These are phyloP conservation scores for Annulohypoxylon maeteangense DNA, from an alignment of 495 filamentous ascomycete genomes.

Conservation along the genomic window DNA sequence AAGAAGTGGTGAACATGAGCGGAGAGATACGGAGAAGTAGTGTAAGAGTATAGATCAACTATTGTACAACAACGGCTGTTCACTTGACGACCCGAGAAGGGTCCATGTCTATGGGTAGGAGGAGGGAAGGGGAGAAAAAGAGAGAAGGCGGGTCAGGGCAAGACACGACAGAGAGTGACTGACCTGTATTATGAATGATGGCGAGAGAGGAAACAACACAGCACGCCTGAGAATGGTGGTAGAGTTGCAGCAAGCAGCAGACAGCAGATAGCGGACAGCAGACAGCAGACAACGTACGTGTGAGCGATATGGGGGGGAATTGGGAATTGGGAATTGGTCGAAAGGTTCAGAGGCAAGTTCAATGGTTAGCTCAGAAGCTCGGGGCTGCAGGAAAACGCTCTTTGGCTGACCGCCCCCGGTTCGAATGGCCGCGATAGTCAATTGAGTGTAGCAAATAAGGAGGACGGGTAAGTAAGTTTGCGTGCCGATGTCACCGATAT, in stretches of 20 bases:
- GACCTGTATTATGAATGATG: slow-evolving; percentile 54
- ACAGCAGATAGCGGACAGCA: neutral
- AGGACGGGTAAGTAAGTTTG: slow-evolving; percentile 41
- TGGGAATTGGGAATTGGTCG: slow-evolving; percentile 45
- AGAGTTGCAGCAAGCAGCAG: slow-evolving; percentile 41
- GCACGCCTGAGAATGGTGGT: slow-evolving; percentile 39
- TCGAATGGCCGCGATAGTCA: slow-evolving; percentile 48
- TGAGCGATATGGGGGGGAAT: slow-evolving; percentile 49
- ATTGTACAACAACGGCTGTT: slow-evolving; percentile 46
- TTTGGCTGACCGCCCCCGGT: slow-evolving; percentile 47
- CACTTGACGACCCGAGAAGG: slow-evolving; percentile 48
- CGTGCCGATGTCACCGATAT: slow-evolving; percentile 47
- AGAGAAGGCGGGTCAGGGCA: slow-evolving; percentile 43
- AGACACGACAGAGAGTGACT: slow-evolving; percentile 48
- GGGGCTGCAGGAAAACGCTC: slow-evolving; percentile 41
- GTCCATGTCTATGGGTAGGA: slow-evolving; percentile 46
- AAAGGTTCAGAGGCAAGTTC: slow-evolving; percentile 14
- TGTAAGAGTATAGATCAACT: slow-evolving; percentile 35
- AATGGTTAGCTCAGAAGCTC: slow-evolving; percentile 47
- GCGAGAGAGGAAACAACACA: slow-evolving; percentile 51
- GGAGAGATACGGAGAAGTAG: slow-evolving; percentile 15
- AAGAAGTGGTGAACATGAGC: slow-evolving; percentile 47
- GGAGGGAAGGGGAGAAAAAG: slow-evolving; percentile 45
- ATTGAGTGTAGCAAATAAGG: slow-evolving; percentile 52
- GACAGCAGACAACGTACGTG: slow-evolving; percentile 44